Evolutionary conservation across 805 yeast genomes (phyloP).

Genomic region (Blastobotrys americana): DNA sequence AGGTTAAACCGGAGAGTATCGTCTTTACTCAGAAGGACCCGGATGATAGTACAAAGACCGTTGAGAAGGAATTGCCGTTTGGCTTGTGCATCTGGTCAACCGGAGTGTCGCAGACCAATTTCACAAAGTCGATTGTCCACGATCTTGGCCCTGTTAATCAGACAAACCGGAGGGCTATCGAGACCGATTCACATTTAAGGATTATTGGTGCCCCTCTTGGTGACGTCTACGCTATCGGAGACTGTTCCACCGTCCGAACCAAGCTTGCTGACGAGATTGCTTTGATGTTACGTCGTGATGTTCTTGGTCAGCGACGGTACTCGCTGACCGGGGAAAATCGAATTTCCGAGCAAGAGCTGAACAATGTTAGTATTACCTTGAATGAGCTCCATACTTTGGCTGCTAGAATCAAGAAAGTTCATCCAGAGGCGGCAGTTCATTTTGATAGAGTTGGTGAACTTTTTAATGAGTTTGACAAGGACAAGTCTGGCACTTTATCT

Average conservation of each 20-base stretch:
- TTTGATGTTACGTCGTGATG: slow-evolving; percentile 35
- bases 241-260: slow-evolving; percentile 60
- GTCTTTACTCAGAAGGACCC: slow-evolving; percentile 45
- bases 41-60: slow-evolving; percentile 23
- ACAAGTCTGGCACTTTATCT: slow-evolving; percentile 43
- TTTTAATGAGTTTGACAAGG: slow-evolving; percentile 46
- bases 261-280: slow-evolving; percentile 51
- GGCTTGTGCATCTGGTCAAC: slow-evolving; percentile 73
- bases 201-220: slow-evolving; percentile 62
- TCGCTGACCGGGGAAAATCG: slow-evolving; percentile 15
- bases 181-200: slow-evolving; percentile 65
- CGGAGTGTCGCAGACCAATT: slow-evolving; percentile 60
- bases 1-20: slow-evolving; percentile 50
- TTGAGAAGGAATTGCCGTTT: slow-evolving; percentile 46
- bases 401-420: slow-evolving; percentile 40
- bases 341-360: slow-evolving; percentile 44
- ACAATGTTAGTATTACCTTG: slow-evolving; percentile 40
- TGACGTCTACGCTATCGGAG: slow-evolving; percentile 67
- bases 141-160: slow-evolving; percentile 41
- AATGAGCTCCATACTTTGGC: slow-evolving; percentile 45
- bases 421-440: slow-evolving; percentile 55
- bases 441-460: slow-evolving; percentile 43
- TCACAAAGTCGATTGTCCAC: slow-evolving; percentile 49
- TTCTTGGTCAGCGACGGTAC: slow-evolving; percentile 17
- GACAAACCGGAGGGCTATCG: slow-evolving; percentile 61